Base-by-base conservation (phyloP, 768 basidiomycete species). In the Cystobasidium onofrii region DNA sequence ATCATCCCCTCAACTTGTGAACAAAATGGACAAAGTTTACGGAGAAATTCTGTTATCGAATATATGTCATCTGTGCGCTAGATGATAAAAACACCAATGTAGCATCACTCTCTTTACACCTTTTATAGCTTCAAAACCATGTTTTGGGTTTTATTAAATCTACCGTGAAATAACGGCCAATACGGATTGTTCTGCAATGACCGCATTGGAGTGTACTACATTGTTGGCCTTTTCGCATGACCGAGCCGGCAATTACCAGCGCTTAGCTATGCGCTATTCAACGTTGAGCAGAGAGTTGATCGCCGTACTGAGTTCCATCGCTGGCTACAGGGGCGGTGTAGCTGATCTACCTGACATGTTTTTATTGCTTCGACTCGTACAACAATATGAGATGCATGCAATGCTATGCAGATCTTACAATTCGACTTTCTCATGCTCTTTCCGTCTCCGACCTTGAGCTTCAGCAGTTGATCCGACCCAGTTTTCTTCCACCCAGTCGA, bases 401-500 rank as follows among this genome's bases (percentile, higher is more conserved):
- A n/a, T n/a, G n/a, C n/a, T 12, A 12, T 55, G n/a, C 9, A 13
- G 13, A 15, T 29, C 17, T 60, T 34, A 60, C 57, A 60, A 34
- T 20, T 60, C 33, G 3, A 34, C 2, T 39, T 46, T 46, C 15
- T 36, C 55, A 25, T 71, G 54, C 18, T 71, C 50, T 39, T 71
- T 55, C 55, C 69, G 52, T 33, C 69, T 52, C 15, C 50, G 10
- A 7, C 54, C 69, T 7, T 34, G 25, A 4, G 69, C 55, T 44
- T 55, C 69, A 34, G 50, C 69, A 25, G 69, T 60, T 9, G 54
- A 57, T 27, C 69, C 69, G 23, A 71, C 27, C 52, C 52, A 55
- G 33, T 71, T 71, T 36, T 71, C 69, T 60, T 71, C 69, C 7
- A 71, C 54, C 36, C 44, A 71, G 69, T 71, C 69, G 55, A 71